Base-by-base conservation (phyloP, 345 rosid genomes). In the Lumnitzera racemosa region DNA sequence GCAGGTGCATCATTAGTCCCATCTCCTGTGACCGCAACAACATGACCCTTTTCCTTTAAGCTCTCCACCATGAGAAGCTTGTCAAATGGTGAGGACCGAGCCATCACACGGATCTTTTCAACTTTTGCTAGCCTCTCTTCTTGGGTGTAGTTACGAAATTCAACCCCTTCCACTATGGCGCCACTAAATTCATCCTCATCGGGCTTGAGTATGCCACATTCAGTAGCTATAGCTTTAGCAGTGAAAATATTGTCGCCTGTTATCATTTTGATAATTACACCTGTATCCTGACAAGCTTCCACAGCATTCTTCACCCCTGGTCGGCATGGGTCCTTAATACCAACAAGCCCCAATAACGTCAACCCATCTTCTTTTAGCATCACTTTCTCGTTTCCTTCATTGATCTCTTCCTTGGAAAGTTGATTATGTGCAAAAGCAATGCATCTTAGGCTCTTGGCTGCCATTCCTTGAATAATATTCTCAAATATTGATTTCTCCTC, bases 1-100 rank as follows among this genome's bases (percentile, higher is more conserved):
- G 96, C 90, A 0, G 86, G 87, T 14, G 97, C 96, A 64, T 90
- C 94, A 48, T 90, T 85, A 0, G 86, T 83, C 2, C 89, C 96
- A 41, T 90, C 96, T 0, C 89, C 87, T 0, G 90, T 85, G 57
- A 88, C 86, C 0, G 94, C 94, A n/a, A 90, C 96, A 2, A 83
- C 90, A 41, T 79, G 87, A 1, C 87, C 89, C 76, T 83, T 65
- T 67, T 74, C 76, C 61, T 79, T 83, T 55, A 90, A 71, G 70
- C 92, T 79, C 55, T 87, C 78, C 50, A 90, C 97, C 92, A 87
- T 85, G 3, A 85, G 76, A 60, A 85, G 87, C 46, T 85, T 90
- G 58, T 90, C 92, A 0, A 79, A 67, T 0, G 96, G 91, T 10
- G 88, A 87, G 1, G 95, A 85, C 64, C 96, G 73, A 11, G 92